Conservation (phyloP, 331 rosid genomes). For the Arachis monticola region DNA sequence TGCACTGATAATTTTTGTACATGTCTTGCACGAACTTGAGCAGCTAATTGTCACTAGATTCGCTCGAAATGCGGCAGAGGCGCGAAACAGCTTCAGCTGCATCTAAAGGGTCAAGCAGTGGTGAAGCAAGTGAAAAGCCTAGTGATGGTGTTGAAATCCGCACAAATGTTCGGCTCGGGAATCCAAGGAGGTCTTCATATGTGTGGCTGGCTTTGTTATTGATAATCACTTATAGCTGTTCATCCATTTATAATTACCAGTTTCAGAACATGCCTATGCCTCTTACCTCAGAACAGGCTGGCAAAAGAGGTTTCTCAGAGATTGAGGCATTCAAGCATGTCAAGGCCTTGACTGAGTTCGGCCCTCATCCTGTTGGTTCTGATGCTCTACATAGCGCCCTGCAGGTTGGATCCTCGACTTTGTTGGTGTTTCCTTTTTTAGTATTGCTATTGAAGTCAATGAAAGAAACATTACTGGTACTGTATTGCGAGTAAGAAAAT, state of each 20-base stretch:
- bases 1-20: slow-evolving; percentile 17
- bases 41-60: slow-evolving; percentile 30
- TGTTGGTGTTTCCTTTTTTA: not conserved
- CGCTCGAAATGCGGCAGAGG: slow-evolving; percentile 57
- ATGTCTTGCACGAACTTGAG: slow-evolving; percentile 27
- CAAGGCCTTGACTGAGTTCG: slow-evolving; percentile 75
- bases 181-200: slow-evolving; percentile 65
- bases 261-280: slow-evolving; percentile 75
- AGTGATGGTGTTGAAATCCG: slow-evolving; percentile 38
- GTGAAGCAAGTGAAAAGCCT: slow-evolving; percentile 37
- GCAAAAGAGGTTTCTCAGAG: slow-evolving; percentile 94
- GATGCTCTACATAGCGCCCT: slow-evolving; percentile 68
- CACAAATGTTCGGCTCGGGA: slow-evolving; percentile 29
- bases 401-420: slow-evolving; percentile 58
- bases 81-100: slow-evolving; percentile 47
- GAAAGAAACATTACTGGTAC: not conserved
- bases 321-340: slow-evolving; percentile 73
- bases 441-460: not conserved
- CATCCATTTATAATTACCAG: slow-evolving; percentile 66
- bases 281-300: slow-evolving; percentile 77
- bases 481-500: slow-evolving; percentile 16
- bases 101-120: slow-evolving; percentile 32
- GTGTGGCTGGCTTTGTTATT: slow-evolving; percentile 67
- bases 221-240: slow-evolving; percentile 57
- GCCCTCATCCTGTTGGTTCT: slow-evolving; percentile 93